phyloP scores from a whole-genome alignment of 1,139 yeast species.

The Debaryomyces psychrophilus region DNA sequence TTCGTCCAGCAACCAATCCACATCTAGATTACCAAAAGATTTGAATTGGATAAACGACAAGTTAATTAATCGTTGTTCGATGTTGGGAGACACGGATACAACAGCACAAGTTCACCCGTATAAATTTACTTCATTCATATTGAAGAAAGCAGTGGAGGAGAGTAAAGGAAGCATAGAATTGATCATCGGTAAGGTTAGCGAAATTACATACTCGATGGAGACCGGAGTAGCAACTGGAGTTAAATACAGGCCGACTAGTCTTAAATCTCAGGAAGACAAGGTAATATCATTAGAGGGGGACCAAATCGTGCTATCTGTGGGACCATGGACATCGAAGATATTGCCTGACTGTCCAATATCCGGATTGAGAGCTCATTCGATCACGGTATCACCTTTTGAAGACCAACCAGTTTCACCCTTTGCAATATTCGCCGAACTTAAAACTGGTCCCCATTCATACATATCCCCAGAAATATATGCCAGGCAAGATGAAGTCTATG shows the following conservation, averaged over 20 bases:
- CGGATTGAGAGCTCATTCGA: constrained; percentile 92
- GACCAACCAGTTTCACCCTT: constrained; percentile 79
- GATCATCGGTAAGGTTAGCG: constrained; percentile 79
- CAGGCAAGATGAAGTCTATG: constrained; percentile 91
- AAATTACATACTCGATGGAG: constrained; percentile 62
- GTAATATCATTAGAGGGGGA: constrained; percentile 58
- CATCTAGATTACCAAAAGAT: constrained; percentile 60
- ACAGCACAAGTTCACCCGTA: constrained; percentile 98
- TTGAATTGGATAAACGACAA: constrained; percentile 80
- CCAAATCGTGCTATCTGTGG: constrained; percentile 81
- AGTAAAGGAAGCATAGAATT: constrained; percentile 79
- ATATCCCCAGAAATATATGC: constrained; percentile 95
- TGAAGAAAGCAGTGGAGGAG: constrained; percentile 75
- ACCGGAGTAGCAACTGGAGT: constrained; percentile 70
- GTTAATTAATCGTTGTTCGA: constrained; percentile 72
- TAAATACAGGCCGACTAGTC: constrained; percentile 61
- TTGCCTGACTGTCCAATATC: constrained; percentile 91
- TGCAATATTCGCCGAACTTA: constrained; percentile 91
- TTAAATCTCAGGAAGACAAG: constrained; percentile 35
- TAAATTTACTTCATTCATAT: constrained; percentile 79
- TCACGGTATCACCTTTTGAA: constrained; percentile 80
- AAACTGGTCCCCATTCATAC: constrained; percentile 63
- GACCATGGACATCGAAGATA: constrained; percentile 95
- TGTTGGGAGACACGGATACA: constrained; percentile 81
- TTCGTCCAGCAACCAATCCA: constrained; percentile 24